Base-by-base conservation (phyloP, 495 filamentous ascomycete genomes). In the Tetracladium setigerum region DNA sequence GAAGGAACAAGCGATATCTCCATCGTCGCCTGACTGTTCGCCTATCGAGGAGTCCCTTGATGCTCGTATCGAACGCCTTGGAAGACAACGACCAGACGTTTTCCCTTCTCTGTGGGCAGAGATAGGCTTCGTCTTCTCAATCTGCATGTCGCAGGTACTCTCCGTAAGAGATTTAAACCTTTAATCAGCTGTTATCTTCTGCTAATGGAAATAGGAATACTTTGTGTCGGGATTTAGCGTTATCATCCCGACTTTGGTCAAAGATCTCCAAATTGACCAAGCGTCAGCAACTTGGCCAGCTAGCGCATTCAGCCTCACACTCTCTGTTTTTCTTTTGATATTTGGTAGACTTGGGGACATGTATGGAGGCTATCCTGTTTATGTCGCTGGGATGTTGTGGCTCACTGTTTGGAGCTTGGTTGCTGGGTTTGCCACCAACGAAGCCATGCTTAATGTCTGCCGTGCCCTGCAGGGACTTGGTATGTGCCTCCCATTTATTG, bases 141-240 rank as follows among this genome's bases (percentile, higher is more conserved):
- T 92, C 33, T 68, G 82, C 18, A 78, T 85, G 67, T 88, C 85
- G 27, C 79, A 89, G 56, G 71, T 87, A 24, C 70, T 92, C 55
- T 74, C 82, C 32, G 83, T 80, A 67, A 50, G 78, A 22, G 33
- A 11, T 19, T 30, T 41, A 27, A 19, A 32, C 10, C 7, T 39
- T 41, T 8, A 41, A 51, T 41, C 22, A 8, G 39, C 31, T 31
- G 39, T 32, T 40, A 3, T 53, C 43, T 50, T 31, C n/a, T 40
- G 35, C 17, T 46, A 33, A 30, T 50, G 48, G 44, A 41, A 49
- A 44, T 53, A 72, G 71, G 79, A 94, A 68, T 95, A 87, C 64
- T 89, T 88, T 59, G 81, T 91, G 31, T 87, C 83, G 35, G 89
- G 89, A 38, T 95, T 89, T 63, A 91, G 86, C 55, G 78, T 94